A percentile compares a stretch with the other conserved stretches of the same genome.
These are phyloP conservation scores for Pisolithus orientalis DNA, from an alignment of 768 basidiomycete genomes.

Conservation along the genomic window DNA sequence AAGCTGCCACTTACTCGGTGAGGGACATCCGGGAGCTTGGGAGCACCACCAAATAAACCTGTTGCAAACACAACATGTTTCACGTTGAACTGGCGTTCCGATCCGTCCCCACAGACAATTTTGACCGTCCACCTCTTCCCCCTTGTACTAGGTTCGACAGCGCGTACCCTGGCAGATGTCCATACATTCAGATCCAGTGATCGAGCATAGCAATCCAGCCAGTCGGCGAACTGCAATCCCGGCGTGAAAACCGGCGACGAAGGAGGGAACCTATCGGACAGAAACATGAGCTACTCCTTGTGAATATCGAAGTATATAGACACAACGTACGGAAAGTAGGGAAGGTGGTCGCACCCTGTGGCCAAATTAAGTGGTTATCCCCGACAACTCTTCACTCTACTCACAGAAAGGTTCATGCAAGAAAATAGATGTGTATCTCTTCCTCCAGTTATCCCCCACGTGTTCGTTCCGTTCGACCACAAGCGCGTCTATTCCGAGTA, in stretches of 20 bases:
- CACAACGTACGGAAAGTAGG: conserved; percentile 43
- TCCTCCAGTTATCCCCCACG: conserved; percentile 55
- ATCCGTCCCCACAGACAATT: conserved; percentile 30
- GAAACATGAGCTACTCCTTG: not conserved
- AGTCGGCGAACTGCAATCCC: conserved; percentile 57
- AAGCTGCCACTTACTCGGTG: conserved; percentile 31
- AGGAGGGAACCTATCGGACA: conserved; percentile 38
- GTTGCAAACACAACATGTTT: conserved; percentile 45
- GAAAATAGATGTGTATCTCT: conserved; percentile 51
- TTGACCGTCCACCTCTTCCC: conserved; percentile 40
- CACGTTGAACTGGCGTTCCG: conserved; percentile 34
- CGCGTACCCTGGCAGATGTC: conserved; percentile 39
- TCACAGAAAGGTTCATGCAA: conserved; percentile 48
- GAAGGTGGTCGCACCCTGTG: conserved; percentile 48
- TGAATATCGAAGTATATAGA: not conserved
- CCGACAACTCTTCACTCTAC: conserved; percentile 6
- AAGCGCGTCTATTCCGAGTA: conserved; percentile 48
- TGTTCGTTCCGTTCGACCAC: conserved; percentile 50
- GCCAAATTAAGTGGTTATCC: not conserved
- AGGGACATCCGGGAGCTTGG: conserved; percentile 39
- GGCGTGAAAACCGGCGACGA: conserved; percentile 50
- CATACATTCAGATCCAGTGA: conserved; percentile 58
- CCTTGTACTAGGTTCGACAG: conserved; percentile 24
- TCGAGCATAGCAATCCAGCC: conserved; percentile 59
- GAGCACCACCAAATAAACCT: conserved; percentile 42